These are phyloP conservation scores for Aureobasidium sp. DNA, from an alignment of 2,329 filamentous ascomycete genomes.

Conservation along the genomic window DNA sequence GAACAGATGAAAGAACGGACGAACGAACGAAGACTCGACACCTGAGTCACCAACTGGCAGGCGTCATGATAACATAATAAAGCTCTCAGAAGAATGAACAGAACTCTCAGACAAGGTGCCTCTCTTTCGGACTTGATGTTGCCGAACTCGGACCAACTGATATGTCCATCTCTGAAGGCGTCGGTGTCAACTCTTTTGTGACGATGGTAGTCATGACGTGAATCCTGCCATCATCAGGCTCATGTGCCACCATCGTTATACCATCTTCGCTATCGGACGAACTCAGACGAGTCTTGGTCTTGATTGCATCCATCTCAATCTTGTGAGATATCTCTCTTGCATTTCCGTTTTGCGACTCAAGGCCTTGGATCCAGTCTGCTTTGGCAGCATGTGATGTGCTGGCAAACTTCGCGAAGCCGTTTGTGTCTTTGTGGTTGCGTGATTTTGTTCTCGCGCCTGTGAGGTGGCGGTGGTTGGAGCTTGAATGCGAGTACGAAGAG, in stretches of 20 bases:
- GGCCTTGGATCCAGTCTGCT: slow-evolving; percentile 2
- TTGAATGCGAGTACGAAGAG: slow-evolving; percentile 6
- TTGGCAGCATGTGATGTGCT: neutral
- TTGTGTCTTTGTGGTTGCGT: neutral
- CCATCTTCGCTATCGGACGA: neutral
- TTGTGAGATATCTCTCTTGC: slow-evolving; percentile 20
- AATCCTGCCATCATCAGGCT: neutral
- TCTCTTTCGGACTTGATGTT: neutral
- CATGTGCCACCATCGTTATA: neutral
- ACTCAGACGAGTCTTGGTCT: neutral
- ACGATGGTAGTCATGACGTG: slow-evolving; percentile 4
- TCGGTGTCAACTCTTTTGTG: neutral
- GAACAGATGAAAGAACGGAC: neutral
- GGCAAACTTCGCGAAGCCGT: neutral
- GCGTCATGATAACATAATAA: too few species aligned
- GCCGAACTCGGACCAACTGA: neutral
- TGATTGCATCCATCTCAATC: slow-evolving; percentile 1
- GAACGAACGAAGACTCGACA: neutral
- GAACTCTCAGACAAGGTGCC: neutral
- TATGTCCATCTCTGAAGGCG: neutral
- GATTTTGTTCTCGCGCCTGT: neutral
- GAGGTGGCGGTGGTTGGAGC: neutral
- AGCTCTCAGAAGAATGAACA: neutral
- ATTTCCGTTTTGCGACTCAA: slow-evolving; percentile 39
- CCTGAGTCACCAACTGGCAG: too few species aligned